Evolutionary conservation across 352 stramenopile genomes (phyloP).

Genomic region (Pythium biforme): DNA sequence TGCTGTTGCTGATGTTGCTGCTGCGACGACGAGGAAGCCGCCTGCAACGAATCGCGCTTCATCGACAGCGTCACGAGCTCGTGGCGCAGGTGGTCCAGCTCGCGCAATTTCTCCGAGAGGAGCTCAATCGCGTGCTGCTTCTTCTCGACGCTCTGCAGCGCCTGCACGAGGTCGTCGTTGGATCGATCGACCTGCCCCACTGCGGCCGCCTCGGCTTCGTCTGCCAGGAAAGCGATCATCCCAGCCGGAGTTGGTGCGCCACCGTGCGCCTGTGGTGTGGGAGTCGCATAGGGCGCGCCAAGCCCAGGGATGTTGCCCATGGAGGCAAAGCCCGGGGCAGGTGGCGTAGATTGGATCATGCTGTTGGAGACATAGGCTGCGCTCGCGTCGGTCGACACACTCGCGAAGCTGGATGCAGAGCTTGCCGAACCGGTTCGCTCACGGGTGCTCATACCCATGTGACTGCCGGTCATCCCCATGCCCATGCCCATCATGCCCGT

Average conservation of each 20-base stretch:
- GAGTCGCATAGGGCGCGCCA: background rate
- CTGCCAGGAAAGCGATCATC: constrained; percentile 42
- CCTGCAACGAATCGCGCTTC: constrained; percentile 61
- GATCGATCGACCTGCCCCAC: constrained; percentile 56
- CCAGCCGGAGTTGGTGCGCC: background rate
- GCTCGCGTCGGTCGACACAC: constrained; percentile 21
- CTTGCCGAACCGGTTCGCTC: constrained; percentile 22
- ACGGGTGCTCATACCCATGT: background rate
- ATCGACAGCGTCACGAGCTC: constrained; percentile 66
- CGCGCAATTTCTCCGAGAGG: constrained; percentile 59
- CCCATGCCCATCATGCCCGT: background rate
- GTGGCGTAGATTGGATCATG: no score
- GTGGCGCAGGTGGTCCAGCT: constrained; percentile 71
- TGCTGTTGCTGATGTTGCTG: no score
- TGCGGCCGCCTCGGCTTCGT: constrained; percentile 50
- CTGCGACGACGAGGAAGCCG: constrained; percentile 15
- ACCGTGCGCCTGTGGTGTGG: background rate
- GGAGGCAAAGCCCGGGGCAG: constrained; percentile 14
- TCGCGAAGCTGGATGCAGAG: constrained; percentile 26
- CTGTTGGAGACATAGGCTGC: background rate
- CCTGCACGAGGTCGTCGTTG: constrained; percentile 46
- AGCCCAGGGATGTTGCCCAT: constrained; percentile 29
- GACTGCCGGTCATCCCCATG: constrained; percentile 2
- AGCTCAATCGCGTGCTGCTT: constrained; percentile 65
- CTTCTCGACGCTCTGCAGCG: constrained; percentile 47